These are phyloP conservation scores for Aspergillus fijiensis DNA, from an alignment of 2,329 filamentous ascomycete genomes.

Conservation along the genomic window DNA sequence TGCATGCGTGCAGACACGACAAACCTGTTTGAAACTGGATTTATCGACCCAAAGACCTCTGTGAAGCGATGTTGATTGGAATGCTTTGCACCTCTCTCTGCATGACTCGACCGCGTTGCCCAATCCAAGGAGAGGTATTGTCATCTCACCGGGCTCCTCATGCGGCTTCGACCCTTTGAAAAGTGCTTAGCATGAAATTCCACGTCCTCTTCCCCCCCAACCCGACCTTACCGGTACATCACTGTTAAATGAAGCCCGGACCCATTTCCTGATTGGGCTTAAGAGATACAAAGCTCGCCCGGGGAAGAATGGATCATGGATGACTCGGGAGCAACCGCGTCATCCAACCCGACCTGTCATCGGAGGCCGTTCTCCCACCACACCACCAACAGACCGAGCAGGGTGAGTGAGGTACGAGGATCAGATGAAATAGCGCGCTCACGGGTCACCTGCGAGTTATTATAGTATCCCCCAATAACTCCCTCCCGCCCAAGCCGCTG, in stretches of 20 bases:
- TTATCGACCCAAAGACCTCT: background rate
- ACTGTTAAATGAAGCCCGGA: background rate
- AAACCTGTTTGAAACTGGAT: background rate
- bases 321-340: conserved; percentile 8
- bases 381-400: background rate
- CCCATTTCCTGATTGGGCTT: conserved; percentile 10
- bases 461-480: background rate
- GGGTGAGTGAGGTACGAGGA: background rate
- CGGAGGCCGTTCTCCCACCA: background rate
- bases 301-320: background rate
- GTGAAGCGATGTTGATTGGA: background rate
- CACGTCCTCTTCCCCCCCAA: background rate
- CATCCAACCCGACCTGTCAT: background rate
- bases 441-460: background rate
- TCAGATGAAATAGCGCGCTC: background rate
- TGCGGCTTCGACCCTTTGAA: background rate
- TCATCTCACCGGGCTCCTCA: background rate
- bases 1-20: background rate
- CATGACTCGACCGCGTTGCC: background rate
- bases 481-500: background rate
- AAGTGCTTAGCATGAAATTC: background rate
- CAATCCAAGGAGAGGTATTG: background rate
- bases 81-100: background rate
- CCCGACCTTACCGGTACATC: background rate
- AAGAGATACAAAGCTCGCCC: background rate